phyloP scores from a whole-genome alignment of 306 rosid genomes.

The Begonia masoniana region DNA sequence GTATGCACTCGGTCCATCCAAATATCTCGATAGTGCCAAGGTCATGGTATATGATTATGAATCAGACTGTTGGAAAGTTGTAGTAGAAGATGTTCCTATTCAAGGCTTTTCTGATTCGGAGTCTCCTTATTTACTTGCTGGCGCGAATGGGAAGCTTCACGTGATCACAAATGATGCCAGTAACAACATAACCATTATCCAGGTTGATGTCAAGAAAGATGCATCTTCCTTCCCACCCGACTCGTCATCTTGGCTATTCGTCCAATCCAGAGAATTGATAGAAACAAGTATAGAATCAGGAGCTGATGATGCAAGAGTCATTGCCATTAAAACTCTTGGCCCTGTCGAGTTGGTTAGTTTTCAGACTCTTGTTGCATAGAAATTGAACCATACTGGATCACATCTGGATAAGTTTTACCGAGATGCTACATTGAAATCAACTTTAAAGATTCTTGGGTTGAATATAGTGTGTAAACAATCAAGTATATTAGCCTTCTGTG shows the following conservation, averaged over 20 bases:
- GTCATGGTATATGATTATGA: conserved; percentile 80
- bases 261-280: conserved; percentile 21
- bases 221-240: conserved; percentile 9
- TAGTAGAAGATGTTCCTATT: conserved; percentile 69
- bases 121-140: conserved; percentile 83
- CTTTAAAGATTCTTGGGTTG: no score
- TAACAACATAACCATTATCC: conserved; percentile 47
- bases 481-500: no score
- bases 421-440: no score
- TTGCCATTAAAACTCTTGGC: conserved; percentile 53
- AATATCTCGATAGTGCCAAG: conserved; percentile 56
- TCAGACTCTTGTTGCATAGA: conserved; percentile 71
- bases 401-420: no score
- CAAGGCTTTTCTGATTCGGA: conserved; percentile 71
- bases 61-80: conserved; percentile 81
- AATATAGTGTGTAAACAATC: no score
- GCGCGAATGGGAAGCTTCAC: conserved; percentile 80
- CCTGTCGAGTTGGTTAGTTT: conserved; percentile 75
- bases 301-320: conserved; percentile 43
- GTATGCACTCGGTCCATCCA: conserved; percentile 88
- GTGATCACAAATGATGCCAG: conserved; percentile 74
- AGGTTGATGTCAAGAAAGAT: conserved; percentile 31
- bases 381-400: not conserved
- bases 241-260: conserved; percentile 15
- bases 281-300: conserved; percentile 40